phyloP scores from a whole-genome alignment of 75 land plant species.

The Cunninghamia lanceolata region DNA sequence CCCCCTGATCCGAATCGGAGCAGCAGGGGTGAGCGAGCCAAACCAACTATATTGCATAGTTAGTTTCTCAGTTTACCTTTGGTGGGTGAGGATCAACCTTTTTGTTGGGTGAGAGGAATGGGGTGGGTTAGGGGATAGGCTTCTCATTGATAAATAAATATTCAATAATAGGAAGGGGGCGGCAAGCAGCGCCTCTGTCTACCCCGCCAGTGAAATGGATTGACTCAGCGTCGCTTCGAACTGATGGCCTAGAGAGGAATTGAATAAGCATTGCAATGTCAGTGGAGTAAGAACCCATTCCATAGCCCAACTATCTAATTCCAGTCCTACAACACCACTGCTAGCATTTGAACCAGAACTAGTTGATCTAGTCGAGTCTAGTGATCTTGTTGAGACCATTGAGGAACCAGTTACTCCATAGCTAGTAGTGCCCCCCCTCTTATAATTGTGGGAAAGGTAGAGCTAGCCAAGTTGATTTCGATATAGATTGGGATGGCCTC shows the following conservation, averaged over 20 bases:
- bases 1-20: no score
- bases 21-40: no score
- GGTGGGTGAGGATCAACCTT: no score
- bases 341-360: neutral
- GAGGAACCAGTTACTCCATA: neutral
- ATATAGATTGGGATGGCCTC: neutral
- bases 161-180: no score
- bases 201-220: neutral
- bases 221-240: neutral
- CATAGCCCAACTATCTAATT: neutral
- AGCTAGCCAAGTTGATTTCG: neutral
- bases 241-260: neutral
- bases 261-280: neutral
- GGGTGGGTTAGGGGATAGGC: no score
- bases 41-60: no score
- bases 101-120: no score
- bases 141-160: no score
- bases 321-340: neutral
- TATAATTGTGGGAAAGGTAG: neutral
- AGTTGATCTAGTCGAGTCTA: constrained; percentile 1
- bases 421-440: neutral
- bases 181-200: neutral
- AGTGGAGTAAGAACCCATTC: constrained; percentile 5
- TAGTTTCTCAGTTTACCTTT: no score
- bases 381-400: neutral